Base-by-base conservation (phyloP, 805 yeast genomes). In the Pachysolen tannophilus region DNA sequence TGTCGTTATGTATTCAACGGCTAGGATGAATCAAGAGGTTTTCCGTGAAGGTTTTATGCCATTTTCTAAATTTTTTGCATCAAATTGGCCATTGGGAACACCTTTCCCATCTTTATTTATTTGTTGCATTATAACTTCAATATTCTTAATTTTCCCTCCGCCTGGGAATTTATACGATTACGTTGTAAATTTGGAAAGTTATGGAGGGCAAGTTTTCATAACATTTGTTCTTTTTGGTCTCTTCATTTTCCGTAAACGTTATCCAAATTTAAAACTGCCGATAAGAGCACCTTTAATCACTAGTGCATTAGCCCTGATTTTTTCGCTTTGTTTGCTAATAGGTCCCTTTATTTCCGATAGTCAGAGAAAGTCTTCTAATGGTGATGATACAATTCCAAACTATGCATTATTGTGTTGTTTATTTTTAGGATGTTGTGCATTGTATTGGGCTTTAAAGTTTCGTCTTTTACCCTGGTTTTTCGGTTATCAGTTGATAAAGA, bases 361-460 rank as follows among this genome's bases (percentile, higher is more conserved):
- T 15, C 53, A 48, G 9, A 55, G 53, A n/a, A n/a, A n/a, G n/a
- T n/a, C n/a, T n/a, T n/a, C n/a, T n/a, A n/a, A n/a, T n/a, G n/a
- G n/a, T n/a, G 70, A 69, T 28, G 63, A 61, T 2, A n/a, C n/a
- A n/a, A 52, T 72, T 61, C 74, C 74, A 4, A 61, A 72, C 14
- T 73, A 70, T 51, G 69, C 78, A 0, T 43, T 69, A 13, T 53
- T 69, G 3, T 67, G 76, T 1, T 33, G 73, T 8, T 28, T 63
- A 0, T 51, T 71, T 17, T 44, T 80, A 3, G 28, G 50, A 1
- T 15, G 52, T 0, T 75, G 81, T 45, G 55, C 63, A n/a, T 5
- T 55, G 0, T 78, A 69, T 47, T 82, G 88, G 88, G 50, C 55
- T 2, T 27, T 67, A 10, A 67, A 59, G 56, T 82, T 79, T 46